These are phyloP conservation scores for Eucalyptus regnans DNA, from an alignment of 345 rosid species.

Conservation along the genomic window DNA sequence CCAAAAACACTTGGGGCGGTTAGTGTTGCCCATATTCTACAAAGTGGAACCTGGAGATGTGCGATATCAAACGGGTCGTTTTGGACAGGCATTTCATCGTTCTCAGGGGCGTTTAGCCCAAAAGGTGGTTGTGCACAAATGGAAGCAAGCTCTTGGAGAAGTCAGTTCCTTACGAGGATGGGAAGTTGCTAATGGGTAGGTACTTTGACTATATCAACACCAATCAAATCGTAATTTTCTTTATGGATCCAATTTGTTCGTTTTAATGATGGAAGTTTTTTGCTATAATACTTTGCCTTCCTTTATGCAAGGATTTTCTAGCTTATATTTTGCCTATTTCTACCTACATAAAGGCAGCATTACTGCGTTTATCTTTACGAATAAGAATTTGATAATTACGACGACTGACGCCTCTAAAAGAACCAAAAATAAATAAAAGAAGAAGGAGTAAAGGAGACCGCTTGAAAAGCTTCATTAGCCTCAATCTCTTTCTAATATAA, in stretches of 20 bases:
- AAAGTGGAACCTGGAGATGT: too few species aligned
- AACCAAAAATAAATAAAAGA: too few species aligned
- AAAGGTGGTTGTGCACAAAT: background rate
- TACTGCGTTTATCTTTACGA: too few species aligned
- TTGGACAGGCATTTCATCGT: background rate
- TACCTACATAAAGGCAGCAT: too few species aligned
- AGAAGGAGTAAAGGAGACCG: background rate
- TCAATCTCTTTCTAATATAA: background rate
- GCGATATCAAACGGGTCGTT: background rate
- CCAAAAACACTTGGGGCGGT: background rate
- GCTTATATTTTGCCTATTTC: background rate
- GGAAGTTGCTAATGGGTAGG: background rate
- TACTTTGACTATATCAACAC: background rate
- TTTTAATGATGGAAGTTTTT: background rate
- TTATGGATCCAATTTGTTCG: too few species aligned
- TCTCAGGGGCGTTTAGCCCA: fast-evolving
- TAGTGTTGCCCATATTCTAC: too few species aligned
- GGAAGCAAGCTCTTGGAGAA: background rate
- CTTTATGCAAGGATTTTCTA: background rate
- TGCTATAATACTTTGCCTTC: background rate
- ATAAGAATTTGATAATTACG: too few species aligned
- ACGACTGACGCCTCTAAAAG: too few species aligned
- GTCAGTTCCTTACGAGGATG: background rate
- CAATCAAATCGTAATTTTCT: background rate
- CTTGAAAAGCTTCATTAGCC: background rate